These are phyloP conservation scores for Kwoniella bestiolae DNA, from an alignment of 768 basidiomycete species.

Conservation along the genomic window DNA sequence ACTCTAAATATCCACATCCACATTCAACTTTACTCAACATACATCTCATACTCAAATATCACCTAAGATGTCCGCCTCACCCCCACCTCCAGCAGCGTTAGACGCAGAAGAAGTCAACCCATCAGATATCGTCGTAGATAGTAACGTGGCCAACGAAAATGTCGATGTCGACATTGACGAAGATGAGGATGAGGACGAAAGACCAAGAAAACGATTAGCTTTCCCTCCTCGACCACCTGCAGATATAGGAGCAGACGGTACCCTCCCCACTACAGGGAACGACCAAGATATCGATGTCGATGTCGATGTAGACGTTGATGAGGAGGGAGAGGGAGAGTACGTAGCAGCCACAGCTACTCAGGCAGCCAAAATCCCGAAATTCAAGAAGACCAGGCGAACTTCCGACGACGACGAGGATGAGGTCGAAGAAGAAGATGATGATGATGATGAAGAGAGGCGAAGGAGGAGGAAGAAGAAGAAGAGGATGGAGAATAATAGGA, in stretches of 20 bases:
- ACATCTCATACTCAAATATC: neutral
- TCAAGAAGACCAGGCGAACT: slow-evolving; percentile 55
- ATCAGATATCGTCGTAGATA: slow-evolving; percentile 35
- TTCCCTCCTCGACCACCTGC: slow-evolving; percentile 49
- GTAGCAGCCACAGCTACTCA: slow-evolving; percentile 34
- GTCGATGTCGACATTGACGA: slow-evolving; percentile 73
- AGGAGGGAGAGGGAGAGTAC: slow-evolving; percentile 63
- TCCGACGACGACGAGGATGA: slow-evolving; percentile 47
- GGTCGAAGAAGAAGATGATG: slow-evolving; percentile 45
- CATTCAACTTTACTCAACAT: neutral
- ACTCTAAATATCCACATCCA: too few relatives aligned
- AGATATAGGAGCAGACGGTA: slow-evolving; percentile 60
- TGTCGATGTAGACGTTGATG: slow-evolving; percentile 55
- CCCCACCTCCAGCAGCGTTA: slow-evolving; percentile 20
- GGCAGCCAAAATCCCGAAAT: slow-evolving; percentile 44
- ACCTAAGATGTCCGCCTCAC: slow-evolving; percentile 29
- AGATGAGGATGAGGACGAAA: slow-evolving; percentile 66
- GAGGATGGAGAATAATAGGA: slow-evolving; percentile 60
- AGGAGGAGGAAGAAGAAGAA: slow-evolving; percentile 60
- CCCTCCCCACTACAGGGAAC: neutral
- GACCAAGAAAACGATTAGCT: slow-evolving; percentile 23
- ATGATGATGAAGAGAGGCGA: slow-evolving; percentile 53
- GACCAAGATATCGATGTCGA: slow-evolving; percentile 46
- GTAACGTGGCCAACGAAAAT: slow-evolving; percentile 61
- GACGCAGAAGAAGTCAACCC: slow-evolving; percentile 24